Evolutionary conservation across 2,329 filamentous ascomycete genomes (phyloP).

Genomic region (Ceratocystis cacaofunesta): DNA sequence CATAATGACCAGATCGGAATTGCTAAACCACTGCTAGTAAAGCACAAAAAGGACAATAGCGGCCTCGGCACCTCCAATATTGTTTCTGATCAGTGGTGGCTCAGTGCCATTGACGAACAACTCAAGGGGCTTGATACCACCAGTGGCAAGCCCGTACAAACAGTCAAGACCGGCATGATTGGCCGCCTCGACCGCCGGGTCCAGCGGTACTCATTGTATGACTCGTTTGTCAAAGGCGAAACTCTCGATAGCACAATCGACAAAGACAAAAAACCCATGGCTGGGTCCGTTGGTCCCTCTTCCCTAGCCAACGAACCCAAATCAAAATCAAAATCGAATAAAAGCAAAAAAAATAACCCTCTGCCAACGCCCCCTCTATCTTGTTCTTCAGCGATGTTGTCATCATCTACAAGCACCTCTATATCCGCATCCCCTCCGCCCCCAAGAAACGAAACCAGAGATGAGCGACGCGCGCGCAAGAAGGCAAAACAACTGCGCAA

Average conservation of each 20-base stretch:
- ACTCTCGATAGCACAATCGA: conserved; percentile 56
- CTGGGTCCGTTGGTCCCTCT: conserved; percentile 7
- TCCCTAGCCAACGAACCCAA: conserved; percentile 3
- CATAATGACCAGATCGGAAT: conserved; percentile 60
- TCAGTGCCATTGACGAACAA: conserved; percentile 84
- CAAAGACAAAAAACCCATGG: conserved; percentile 3
- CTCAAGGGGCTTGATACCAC: conserved; percentile 62
- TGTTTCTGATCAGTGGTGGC: conserved; percentile 84
- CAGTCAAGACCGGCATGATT: conserved; percentile 37
- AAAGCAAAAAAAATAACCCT: neutral
- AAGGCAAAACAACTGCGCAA: conserved; percentile 15
- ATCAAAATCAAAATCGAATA: neutral
- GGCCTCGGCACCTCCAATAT: conserved; percentile 66
- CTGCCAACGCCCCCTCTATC: neutral
- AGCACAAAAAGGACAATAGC: conserved; percentile 64
- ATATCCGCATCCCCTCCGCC: neutral
- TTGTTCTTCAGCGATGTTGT: neutral
- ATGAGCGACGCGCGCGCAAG: conserved; percentile 16
- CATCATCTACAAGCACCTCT: neutral
- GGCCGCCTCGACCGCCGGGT: conserved; percentile 40
- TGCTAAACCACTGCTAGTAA: conserved; percentile 66
- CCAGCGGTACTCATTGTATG: conserved; percentile 55
- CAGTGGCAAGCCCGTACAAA: conserved; percentile 41
- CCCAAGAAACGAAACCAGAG: conserved; percentile 18
- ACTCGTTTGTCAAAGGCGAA: conserved; percentile 72